phyloP scores from a whole-genome alignment of 208 protist genomes.

The Leishmania gerbilli region DNA sequence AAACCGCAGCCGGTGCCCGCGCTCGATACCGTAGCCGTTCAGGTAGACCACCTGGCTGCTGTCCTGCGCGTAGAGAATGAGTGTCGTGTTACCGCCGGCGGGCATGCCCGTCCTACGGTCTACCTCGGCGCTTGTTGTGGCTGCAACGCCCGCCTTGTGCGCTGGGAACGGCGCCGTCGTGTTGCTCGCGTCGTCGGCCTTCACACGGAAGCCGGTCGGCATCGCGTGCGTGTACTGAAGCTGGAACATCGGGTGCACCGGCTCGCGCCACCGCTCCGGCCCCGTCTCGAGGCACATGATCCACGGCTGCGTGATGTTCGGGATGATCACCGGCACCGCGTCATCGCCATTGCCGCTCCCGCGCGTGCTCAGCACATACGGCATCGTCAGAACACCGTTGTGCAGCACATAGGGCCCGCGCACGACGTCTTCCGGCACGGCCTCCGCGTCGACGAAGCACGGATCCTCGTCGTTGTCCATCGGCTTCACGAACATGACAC shows the following conservation, averaged over 20 bases:
- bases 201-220: slow-evolving; percentile 53
- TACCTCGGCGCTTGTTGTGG: slow-evolving; percentile 12
- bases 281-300: slow-evolving; percentile 73
- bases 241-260: slow-evolving; percentile 48
- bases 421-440: slow-evolving; percentile 31
- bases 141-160: slow-evolving; percentile 6
- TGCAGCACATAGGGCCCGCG: slow-evolving; percentile 64
- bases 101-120: slow-evolving; percentile 33
- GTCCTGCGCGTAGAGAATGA: slow-evolving; percentile 52
- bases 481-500: slow-evolving; percentile 74
- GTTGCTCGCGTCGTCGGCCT: slow-evolving; percentile 64
- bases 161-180: slow-evolving; percentile 55
- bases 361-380: slow-evolving; percentile 36
- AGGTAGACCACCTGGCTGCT: slow-evolving; percentile 66
- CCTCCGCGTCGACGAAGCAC: slow-evolving; percentile 67
- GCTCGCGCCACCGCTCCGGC: slow-evolving; percentile 65
- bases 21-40: slow-evolving; percentile 75
- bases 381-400: slow-evolving; percentile 59
- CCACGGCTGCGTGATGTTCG: slow-evolving; percentile 70
- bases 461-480: slow-evolving; percentile 64
- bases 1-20: slow-evolving; percentile 64
- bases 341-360: slow-evolving; percentile 25
- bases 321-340: slow-evolving; percentile 6
- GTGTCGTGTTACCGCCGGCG: slow-evolving; percentile 55
- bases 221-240: slow-evolving; percentile 62